These are phyloP conservation scores for Myxozyma nipponensis DNA, from an alignment of 805 yeast species.

Conservation along the genomic window DNA sequence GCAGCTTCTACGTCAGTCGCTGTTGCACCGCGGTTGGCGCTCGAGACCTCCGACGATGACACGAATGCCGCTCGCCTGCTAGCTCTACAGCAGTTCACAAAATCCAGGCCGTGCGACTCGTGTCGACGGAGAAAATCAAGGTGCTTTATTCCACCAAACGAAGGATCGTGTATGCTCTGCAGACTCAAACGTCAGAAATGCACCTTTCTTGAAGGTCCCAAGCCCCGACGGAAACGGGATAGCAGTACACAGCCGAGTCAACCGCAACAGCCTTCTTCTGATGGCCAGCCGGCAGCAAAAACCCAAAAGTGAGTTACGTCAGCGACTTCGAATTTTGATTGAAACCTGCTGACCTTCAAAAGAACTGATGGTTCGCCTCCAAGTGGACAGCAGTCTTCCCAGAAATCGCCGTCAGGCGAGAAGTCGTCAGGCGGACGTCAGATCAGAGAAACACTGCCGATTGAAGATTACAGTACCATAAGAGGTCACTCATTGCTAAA, in stretches of 20 bases:
- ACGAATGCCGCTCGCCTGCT: no score
- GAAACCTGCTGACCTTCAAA: not conserved
- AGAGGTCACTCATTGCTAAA: constrained; percentile 62
- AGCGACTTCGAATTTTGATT: not conserved
- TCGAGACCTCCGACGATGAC: no score
- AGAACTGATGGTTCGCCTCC: constrained; percentile 2
- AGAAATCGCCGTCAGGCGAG: constrained; percentile 2
- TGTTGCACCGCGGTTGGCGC: no score
- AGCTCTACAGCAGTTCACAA: constrained; percentile 19
- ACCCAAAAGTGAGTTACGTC: not conserved
- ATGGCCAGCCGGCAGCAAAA: not conserved
- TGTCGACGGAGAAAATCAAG: constrained; percentile 77
- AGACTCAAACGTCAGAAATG: constrained; percentile 79
- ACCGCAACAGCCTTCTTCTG: not conserved
- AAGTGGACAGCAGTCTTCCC: not conserved
- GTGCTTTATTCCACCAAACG: constrained; percentile 65
- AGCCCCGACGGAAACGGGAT: constrained; percentile 39
- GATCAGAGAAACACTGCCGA: constrained; percentile 41
- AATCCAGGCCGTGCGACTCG: constrained; percentile 67
- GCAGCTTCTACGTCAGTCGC: no score
- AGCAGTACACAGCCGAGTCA: constrained; percentile 2
- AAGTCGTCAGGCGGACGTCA: not conserved
- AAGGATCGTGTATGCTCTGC: constrained; percentile 53
- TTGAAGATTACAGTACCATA: constrained; percentile 63
- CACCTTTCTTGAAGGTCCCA: constrained; percentile 61